A percentile compares a stretch with the other conserved stretches of the same genome.
These are phyloP conservation scores for Xylaria intraflava DNA, from an alignment of 495 filamentous ascomycete genomes.

Conservation along the genomic window DNA sequence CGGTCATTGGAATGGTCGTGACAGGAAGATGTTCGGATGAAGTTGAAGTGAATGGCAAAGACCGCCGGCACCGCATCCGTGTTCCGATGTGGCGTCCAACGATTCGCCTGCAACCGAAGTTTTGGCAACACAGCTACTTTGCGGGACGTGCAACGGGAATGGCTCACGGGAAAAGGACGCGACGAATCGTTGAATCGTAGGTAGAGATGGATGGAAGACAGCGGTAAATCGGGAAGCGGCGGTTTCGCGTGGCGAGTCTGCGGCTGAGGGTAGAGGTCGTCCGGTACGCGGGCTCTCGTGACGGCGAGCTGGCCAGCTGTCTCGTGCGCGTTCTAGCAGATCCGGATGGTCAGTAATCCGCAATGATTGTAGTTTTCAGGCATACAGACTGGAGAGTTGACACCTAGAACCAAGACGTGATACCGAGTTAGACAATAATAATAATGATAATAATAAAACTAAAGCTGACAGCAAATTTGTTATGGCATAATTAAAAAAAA, in stretches of 20 bases:
- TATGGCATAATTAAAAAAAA: background rate
- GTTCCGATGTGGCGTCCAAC: background rate
- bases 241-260: background rate
- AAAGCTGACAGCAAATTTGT: background rate
- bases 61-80: background rate
- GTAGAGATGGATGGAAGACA: no score
- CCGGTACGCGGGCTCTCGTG: no score
- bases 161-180: background rate
- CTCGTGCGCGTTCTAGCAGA: no score
- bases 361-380: no score
- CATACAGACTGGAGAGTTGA: no score
- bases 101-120: background rate
- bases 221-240: background rate
- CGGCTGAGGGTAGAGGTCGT: background rate
- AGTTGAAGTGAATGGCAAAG: background rate
- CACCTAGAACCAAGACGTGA: no score
- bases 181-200: background rate
- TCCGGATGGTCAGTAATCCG: no score
- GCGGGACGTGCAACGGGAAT: background rate
- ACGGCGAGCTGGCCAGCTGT: no score
- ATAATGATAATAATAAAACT: background rate
- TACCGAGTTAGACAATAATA: no score
- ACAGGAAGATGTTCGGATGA: background rate
- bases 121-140: background rate
- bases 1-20: no score